These are phyloP conservation scores for Theileria equi DNA, from an alignment of 169 alveolate species.

Conservation along the genomic window DNA sequence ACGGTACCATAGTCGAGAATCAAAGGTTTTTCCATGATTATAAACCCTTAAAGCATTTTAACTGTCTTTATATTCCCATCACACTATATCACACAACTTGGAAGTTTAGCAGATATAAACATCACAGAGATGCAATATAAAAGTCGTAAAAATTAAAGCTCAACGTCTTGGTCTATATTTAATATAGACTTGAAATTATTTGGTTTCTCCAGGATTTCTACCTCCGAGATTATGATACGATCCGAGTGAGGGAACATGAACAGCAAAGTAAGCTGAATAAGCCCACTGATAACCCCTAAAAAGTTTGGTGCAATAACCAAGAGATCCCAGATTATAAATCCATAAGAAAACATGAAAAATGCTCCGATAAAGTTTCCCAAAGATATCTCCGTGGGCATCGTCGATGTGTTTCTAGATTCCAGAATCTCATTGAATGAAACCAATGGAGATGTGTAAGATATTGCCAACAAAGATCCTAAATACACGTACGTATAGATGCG, in stretches of 20 bases:
- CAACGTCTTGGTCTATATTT: conserved; percentile 24
- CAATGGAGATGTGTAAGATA: conserved; percentile 67
- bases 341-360: conserved; percentile 70
- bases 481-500: conserved; percentile 4
- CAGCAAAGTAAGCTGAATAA: conserved; percentile 46
- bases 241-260: conserved; percentile 43
- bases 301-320: conserved; percentile 69
- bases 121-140: not conserved
- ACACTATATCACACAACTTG: not conserved
- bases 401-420: conserved; percentile 64
- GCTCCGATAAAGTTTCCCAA: conserved; percentile 68
- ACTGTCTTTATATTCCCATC: not conserved
- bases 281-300: conserved; percentile 58
- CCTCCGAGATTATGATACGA: conserved; percentile 43
- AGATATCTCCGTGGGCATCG: conserved; percentile 71
- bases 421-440: conserved; percentile 62
- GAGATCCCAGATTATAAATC: conserved; percentile 70
- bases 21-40: conserved; percentile 45
- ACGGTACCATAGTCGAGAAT: conserved; percentile 72
- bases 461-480: conserved; percentile 47
- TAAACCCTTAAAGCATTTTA: not conserved
- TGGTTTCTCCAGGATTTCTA: conserved; percentile 53
- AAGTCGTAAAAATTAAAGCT: not conserved
- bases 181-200: conserved; percentile 45
- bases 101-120: not conserved